Percentiles rank a stretch among this genome's conserved stretches.
Evolutionary conservation across 2,329 filamentous ascomycete genomes (phyloP).

Genomic region (Scytalidium lignicola): DNA sequence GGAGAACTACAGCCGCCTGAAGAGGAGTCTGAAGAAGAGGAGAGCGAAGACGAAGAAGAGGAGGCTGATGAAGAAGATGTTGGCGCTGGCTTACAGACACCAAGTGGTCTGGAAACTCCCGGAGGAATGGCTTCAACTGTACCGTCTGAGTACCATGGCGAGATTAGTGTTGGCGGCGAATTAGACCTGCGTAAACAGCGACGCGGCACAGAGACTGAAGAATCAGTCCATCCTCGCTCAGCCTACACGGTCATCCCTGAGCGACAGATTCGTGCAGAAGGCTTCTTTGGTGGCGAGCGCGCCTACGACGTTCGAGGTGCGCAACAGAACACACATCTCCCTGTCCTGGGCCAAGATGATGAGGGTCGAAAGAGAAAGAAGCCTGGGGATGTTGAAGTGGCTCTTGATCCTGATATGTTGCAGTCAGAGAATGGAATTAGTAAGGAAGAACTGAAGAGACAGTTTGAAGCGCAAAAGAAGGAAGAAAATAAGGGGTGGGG

Average conservation of each 20-base stretch:
- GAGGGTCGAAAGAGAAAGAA: slow-evolving; percentile 84
- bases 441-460: slow-evolving; percentile 75
- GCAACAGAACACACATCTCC: slow-evolving; percentile 47
- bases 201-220: slow-evolving; percentile 83
- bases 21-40: slow-evolving; percentile 65
- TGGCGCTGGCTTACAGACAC: slow-evolving; percentile 64
- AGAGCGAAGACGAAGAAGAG: slow-evolving; percentile 68
- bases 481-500: slow-evolving; percentile 61
- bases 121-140: slow-evolving; percentile 75
- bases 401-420: slow-evolving; percentile 80
- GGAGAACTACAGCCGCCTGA: slow-evolving; percentile 81
- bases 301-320: slow-evolving; percentile 77
- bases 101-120: slow-evolving; percentile 73
- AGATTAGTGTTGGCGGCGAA: slow-evolving; percentile 75
- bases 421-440: slow-evolving; percentile 69
- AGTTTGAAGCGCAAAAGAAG: slow-evolving; percentile 69
- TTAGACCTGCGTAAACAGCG: slow-evolving; percentile 87
- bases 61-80: slow-evolving; percentile 58
- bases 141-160: slow-evolving; percentile 71
- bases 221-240: slow-evolving; percentile 65
- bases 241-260: slow-evolving; percentile 91
- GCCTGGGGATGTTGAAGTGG: slow-evolving; percentile 90
- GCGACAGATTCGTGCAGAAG: slow-evolving; percentile 75
- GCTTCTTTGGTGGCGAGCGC: slow-evolving; percentile 94
- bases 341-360: slow-evolving; percentile 76